phyloP scores from a whole-genome alignment of 164 flowering plant species.

The Chimonanthus praecox region DNA sequence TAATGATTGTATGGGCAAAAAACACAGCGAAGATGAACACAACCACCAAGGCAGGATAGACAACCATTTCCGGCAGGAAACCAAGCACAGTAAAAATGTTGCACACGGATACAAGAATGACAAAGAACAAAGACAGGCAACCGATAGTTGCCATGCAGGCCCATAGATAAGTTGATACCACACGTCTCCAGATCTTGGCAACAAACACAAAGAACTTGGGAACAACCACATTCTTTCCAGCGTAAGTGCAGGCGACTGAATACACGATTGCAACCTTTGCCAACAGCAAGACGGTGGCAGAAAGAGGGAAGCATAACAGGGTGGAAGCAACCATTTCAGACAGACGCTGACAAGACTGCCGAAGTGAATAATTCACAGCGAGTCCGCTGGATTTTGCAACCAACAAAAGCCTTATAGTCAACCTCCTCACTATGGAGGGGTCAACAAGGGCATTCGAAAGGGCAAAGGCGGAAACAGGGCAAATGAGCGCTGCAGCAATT shows the following conservation, averaged over 20 bases:
- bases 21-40: constrained; percentile 65
- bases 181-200: constrained; percentile 65
- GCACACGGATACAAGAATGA: constrained; percentile 55
- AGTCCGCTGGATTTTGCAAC: constrained; percentile 71
- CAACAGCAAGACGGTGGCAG: constrained; percentile 50
- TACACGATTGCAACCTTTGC: constrained; percentile 82
- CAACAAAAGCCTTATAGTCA: constrained; percentile 51
- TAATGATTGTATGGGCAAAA: constrained; percentile 71
- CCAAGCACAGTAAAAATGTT: constrained; percentile 47
- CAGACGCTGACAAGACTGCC: constrained; percentile 57
- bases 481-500: constrained; percentile 60
- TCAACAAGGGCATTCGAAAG: constrained; percentile 71
- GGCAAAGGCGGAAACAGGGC: constrained; percentile 66
- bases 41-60: constrained; percentile 54
- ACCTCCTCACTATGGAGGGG: constrained; percentile 49
- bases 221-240: constrained; percentile 42
- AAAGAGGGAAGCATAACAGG: constrained; percentile 68
- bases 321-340: constrained; percentile 62
- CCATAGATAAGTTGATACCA: constrained; percentile 68
- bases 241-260: constrained; percentile 77
- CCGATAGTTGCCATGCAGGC: constrained; percentile 49
- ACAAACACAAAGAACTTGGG: constrained; percentile 43
- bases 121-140: constrained; percentile 54
- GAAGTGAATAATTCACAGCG: constrained; percentile 53
- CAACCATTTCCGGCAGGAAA: constrained; percentile 35